Evolutionary conservation across 1,284 basidiomycete species (phyloP), one percentile per base, ranked within the genome.

Genomic region (Moesziomyces sp.): DNA sequence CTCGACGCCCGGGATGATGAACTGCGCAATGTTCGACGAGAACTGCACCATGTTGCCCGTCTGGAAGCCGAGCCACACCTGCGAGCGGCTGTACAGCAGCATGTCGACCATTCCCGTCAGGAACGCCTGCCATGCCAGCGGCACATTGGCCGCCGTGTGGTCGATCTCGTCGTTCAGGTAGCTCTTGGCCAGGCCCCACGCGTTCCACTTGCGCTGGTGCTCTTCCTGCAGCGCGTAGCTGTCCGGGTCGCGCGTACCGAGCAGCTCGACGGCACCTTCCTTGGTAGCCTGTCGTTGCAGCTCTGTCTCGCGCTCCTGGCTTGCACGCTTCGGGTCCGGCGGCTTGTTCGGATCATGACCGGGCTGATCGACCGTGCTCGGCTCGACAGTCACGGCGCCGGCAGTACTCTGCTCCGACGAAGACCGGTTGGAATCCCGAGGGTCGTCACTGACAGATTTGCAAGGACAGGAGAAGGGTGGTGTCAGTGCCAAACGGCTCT

Each of bases 21-120:
- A 78, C 62, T 81, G 79, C 4, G 78, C 79, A 45, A 77, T 74
- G 61, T 78, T 77, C 24, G 73, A 69, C 35, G 72, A 76, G 60
- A 79, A 78, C 45, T 79, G 77, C 34, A 79, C 77, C 77, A 79
- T 78, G 50, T 79, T 79, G 18, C 77, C 77, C 42, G 78, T 80
- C 61, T 80, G 78, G 30, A 80, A 80, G 7, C 77, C 78, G 3
- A 76, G 68, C 78, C 78, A 80, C 16, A 80, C 74, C 16, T 40
- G 16, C 13, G 67, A 71, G 24, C 71, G 62, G 48, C 58, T 64
- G 57, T 80, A 80, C 19, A 80, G 63, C 52, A 79, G 55, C 61
- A 73, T 76, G 44, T 80, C 78, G 35, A 80, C 53, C 51, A 80
- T 61, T 7, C 78, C 78, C 10, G 78, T 79, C 35, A 78, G 48